phyloP scores from a whole-genome alignment of 2,329 filamentous ascomycete species.

The Phaeosphaeriaceae sp. region DNA sequence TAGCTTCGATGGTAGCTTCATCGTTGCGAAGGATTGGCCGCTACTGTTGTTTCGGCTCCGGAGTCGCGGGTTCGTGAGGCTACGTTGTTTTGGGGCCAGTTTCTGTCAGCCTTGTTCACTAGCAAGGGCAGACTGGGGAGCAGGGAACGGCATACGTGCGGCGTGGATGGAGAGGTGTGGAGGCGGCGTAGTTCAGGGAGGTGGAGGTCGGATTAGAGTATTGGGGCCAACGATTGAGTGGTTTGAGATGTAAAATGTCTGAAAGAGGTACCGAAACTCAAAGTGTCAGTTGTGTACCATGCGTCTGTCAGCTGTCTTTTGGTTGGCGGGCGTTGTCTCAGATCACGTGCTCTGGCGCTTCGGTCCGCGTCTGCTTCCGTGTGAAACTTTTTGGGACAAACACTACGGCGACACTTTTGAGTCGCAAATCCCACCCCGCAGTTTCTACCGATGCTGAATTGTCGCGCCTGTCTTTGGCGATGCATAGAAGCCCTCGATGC shows the following conservation, averaged over 20 bases:
- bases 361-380: constrained; percentile 14
- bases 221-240: constrained; percentile 25
- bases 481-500: constrained; percentile 51
- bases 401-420: neutral
- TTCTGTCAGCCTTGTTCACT: constrained; percentile 20
- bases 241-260: constrained; percentile 16
- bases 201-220: constrained; percentile 32
- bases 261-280: constrained; percentile 4
- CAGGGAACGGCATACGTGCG: neutral
- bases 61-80: constrained; percentile 3
- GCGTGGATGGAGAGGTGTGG: neutral
- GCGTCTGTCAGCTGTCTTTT: neutral
- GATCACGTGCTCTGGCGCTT: constrained; percentile 8
- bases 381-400: neutral
- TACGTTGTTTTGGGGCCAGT: constrained; percentile 11
- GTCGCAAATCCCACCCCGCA: constrained; percentile 10
- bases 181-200: constrained; percentile 3
- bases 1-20: constrained; percentile 18
- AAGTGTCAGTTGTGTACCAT: constrained; percentile 6
- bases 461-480: constrained; percentile 53
- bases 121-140: constrained; percentile 10
- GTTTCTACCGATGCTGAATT: constrained; percentile 51
- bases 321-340: neutral
- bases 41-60: constrained; percentile 8
- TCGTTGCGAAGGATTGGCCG: constrained; percentile 9